These are phyloP conservation scores for Acidiella bohemica DNA, from an alignment of 495 filamentous ascomycete genomes.

Conservation along the genomic window DNA sequence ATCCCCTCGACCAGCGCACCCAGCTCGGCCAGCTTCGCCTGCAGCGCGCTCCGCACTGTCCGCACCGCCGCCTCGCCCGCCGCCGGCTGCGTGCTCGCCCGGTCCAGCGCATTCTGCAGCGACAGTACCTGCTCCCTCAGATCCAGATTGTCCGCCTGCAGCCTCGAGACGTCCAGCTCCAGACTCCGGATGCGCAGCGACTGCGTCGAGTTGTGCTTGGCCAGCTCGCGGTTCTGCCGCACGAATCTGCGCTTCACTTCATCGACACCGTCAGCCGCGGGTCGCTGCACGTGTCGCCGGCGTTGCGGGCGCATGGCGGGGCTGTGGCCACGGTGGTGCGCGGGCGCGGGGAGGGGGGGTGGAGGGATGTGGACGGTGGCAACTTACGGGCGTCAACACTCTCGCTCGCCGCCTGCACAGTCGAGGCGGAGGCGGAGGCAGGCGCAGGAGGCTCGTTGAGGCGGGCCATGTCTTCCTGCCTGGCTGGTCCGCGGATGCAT, in stretches of 20 bases:
- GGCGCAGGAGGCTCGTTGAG: slow-evolving; percentile 66
- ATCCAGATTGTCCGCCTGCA: slow-evolving; percentile 77
- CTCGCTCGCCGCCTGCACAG: slow-evolving; percentile 41
- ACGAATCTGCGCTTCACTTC: slow-evolving; percentile 75
- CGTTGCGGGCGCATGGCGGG: slow-evolving; percentile 19
- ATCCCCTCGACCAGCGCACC: slow-evolving; percentile 39
- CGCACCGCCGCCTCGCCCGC: slow-evolving; percentile 19
- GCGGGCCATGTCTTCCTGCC: slow-evolving; percentile 55
- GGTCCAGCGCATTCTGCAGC: slow-evolving; percentile 50
- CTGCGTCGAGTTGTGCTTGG: slow-evolving; percentile 75
- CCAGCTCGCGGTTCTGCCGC: slow-evolving; percentile 89
- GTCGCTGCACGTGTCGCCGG: slow-evolving; percentile 6
- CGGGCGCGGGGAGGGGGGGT: too few species aligned
- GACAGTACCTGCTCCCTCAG: slow-evolving; percentile 66
- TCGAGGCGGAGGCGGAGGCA: slow-evolving; percentile 6
- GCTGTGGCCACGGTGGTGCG: too few species aligned
- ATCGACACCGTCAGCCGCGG: slow-evolving; percentile 17
- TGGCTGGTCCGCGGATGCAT: neutral
- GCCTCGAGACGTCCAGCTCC: slow-evolving; percentile 68
- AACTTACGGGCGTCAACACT: slow-evolving; percentile 71
- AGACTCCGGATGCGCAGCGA: slow-evolving; percentile 77
- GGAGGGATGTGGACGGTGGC: too few species aligned
- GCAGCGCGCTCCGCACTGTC: slow-evolving; percentile 31
- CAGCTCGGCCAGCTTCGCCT: slow-evolving; percentile 44
- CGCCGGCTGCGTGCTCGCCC: slow-evolving; percentile 9